Conservation (phyloP, 441 rosid species). For the Populus hybrid region DNA sequence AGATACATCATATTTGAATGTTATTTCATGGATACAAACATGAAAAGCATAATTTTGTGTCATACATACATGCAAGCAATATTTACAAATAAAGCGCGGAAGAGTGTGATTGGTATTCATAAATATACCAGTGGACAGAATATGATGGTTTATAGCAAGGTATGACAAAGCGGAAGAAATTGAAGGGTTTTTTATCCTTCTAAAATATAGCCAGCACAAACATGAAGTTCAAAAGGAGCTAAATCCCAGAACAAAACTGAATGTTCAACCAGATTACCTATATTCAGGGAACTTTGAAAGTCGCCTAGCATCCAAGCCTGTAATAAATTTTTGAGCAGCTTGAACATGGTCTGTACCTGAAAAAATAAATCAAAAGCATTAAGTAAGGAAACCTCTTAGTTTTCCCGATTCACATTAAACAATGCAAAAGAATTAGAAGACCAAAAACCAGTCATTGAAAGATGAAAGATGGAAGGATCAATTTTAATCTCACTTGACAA, state of each 20-base stretch:
- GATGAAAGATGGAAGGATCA: too few species aligned
- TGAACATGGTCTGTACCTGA: constrained; percentile 80
- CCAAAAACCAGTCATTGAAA: background rate
- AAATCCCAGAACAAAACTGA: background rate
- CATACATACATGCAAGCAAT: background rate
- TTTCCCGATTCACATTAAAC: background rate
- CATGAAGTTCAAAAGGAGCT: background rate
- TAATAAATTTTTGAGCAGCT: constrained; percentile 85
- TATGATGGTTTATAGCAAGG: background rate
- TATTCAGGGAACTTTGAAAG: constrained; percentile 72
- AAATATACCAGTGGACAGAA: background rate
- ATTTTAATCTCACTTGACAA: background rate
- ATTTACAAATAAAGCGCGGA: background rate
- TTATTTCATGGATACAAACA: background rate
- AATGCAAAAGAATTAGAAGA: background rate
- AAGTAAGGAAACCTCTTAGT: background rate
- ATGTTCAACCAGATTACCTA: constrained; percentile 45
- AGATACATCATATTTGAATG: background rate
- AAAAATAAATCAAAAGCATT: constrained; percentile 6
- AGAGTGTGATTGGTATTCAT: background rate
- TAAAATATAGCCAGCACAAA: background rate
- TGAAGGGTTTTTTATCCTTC: background rate
- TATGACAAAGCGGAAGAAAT: background rate
- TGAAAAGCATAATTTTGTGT: background rate
- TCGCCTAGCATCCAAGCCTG: constrained; percentile 97